Evolutionary conservation across 176 grass and related monocot genomes (phyloP).

Genomic region (Elymus sibiricus): DNA sequence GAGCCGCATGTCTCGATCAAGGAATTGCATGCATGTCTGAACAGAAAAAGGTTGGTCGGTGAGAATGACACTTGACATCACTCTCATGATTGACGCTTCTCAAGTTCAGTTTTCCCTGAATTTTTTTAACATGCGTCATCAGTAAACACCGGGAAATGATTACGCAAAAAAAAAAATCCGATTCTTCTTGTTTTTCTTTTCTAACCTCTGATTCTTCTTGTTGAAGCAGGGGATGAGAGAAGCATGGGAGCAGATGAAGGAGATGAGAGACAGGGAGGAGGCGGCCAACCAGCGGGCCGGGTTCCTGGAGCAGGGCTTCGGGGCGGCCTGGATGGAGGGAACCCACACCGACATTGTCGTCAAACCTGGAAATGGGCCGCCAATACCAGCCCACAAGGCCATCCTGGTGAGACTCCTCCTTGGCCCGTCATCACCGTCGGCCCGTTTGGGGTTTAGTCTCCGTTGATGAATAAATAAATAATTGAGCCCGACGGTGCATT

Average conservation of each 20-base stretch:
- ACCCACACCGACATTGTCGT: constrained; percentile 77
- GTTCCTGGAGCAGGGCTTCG: constrained; percentile 50
- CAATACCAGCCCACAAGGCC: constrained; percentile 72
- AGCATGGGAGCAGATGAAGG: constrained; percentile 56
- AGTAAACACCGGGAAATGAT: background rate
- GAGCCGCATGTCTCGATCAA: constrained; percentile 12
- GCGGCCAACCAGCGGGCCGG: constrained; percentile 34
- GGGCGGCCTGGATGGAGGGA: constrained; percentile 49
- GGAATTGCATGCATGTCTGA: constrained; percentile 2
- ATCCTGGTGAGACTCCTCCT: constrained; percentile 48
- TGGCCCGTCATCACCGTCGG: background rate
- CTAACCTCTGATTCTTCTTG: too few species aligned
- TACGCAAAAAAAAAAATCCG: background rate
- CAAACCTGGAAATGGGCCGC: constrained; percentile 45
- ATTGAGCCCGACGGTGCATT: background rate
- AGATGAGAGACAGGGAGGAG: constrained; percentile 46
- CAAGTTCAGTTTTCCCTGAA: background rate
- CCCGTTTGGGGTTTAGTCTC: background rate
- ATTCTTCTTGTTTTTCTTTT: background rate
- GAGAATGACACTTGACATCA: background rate
- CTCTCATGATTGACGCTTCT: background rate
- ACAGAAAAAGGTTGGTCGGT: constrained; percentile 13
- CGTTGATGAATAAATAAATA: background rate
- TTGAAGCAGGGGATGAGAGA: constrained; percentile 50
- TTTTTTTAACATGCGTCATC: background rate